Conservation (phyloP, 2,329 filamentous ascomycete genomes). For the Coniochaeta sp. region DNA sequence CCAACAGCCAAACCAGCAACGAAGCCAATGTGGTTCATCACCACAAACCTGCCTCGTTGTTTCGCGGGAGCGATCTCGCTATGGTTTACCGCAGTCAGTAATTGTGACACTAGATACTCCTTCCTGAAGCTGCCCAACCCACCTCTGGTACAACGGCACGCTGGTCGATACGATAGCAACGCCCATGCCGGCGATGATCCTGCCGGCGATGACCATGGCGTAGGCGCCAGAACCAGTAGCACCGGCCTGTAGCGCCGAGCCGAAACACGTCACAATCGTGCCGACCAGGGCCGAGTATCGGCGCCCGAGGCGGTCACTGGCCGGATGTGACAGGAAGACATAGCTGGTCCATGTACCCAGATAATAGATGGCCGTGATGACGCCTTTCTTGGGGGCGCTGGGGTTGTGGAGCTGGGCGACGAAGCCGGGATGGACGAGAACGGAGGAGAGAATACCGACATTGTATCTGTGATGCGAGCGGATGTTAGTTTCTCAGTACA, state of each 20-base stretch:
- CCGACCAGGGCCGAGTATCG: conserved; percentile 42
- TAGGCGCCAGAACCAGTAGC: conserved; percentile 32
- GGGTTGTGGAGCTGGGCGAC: conserved; percentile 35
- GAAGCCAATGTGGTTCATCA: conserved; percentile 52
- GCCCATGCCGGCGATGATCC: conserved; percentile 44
- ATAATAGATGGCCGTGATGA: conserved; percentile 51
- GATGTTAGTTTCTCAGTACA: background rate
- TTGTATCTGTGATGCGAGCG: conserved; percentile 35
- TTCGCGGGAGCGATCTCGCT: conserved; percentile 48
- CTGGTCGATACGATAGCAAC: conserved; percentile 47
- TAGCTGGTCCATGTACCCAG: conserved; percentile 48
- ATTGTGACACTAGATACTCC: background rate
- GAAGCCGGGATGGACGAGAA: conserved; percentile 50
- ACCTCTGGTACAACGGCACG: conserved; percentile 52
- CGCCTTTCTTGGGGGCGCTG: conserved; percentile 35
- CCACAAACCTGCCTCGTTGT: conserved; percentile 46
- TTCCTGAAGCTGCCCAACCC: background rate
- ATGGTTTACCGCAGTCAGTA: background rate
- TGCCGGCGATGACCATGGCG: conserved; percentile 40
- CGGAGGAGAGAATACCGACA: conserved; percentile 47
- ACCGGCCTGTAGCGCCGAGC: conserved; percentile 37
- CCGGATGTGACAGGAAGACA: conserved; percentile 42
- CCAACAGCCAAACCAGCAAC: conserved; percentile 44
- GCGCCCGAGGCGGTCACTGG: conserved; percentile 43
- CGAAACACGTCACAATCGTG: conserved; percentile 36